These are phyloP conservation scores for Tephrocybe sp. DNA, from an alignment of 768 basidiomycete species.

Conservation along the genomic window DNA sequence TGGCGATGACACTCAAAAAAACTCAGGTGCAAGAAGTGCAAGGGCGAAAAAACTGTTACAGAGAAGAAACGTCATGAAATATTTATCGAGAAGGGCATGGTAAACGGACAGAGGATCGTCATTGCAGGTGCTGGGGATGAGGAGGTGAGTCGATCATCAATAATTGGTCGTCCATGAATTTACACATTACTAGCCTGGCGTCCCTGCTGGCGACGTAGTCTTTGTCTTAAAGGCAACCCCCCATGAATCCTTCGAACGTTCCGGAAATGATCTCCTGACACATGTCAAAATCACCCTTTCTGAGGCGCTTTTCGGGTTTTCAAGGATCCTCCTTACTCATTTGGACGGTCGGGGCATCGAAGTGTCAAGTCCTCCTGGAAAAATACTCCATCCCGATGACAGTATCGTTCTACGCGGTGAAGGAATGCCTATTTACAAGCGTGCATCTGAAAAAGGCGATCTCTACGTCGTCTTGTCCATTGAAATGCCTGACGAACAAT, in stretches of 20 bases:
- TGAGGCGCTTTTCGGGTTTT: slow-evolving; percentile 95
- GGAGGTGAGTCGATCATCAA: slow-evolving; percentile 46
- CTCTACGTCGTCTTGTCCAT: slow-evolving; percentile 81
- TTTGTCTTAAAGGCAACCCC: slow-evolving; percentile 70
- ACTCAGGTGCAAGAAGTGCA: slow-evolving; percentile 88
- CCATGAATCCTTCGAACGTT: slow-evolving; percentile 83
- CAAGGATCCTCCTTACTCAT: slow-evolving; percentile 86
- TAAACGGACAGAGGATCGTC: slow-evolving; percentile 80
- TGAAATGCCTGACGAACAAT: slow-evolving; percentile 84
- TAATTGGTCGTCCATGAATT: not conserved
- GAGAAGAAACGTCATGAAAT: slow-evolving; percentile 92
- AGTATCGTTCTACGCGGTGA: slow-evolving; percentile 78
- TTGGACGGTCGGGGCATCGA: slow-evolving; percentile 92
- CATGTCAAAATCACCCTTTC: slow-evolving; percentile 86
- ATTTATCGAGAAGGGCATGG: slow-evolving; percentile 84
- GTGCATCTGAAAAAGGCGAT: slow-evolving; percentile 70
- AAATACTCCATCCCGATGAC: slow-evolving; percentile 73
- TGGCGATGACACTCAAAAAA: not conserved
- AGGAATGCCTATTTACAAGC: slow-evolving; percentile 84
- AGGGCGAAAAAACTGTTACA: slow-evolving; percentile 78
- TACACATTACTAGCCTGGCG: slow-evolving; percentile 59
- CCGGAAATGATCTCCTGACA: slow-evolving; percentile 78
- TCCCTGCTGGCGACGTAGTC: slow-evolving; percentile 88
- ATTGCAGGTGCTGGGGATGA: slow-evolving; percentile 93
- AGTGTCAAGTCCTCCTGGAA: slow-evolving; percentile 71